A percentile compares a stretch with the other conserved stretches of the same genome.
phyloP scores from a whole-genome alignment of 345 rosid species.

The Eucalyptus melliodora region DNA sequence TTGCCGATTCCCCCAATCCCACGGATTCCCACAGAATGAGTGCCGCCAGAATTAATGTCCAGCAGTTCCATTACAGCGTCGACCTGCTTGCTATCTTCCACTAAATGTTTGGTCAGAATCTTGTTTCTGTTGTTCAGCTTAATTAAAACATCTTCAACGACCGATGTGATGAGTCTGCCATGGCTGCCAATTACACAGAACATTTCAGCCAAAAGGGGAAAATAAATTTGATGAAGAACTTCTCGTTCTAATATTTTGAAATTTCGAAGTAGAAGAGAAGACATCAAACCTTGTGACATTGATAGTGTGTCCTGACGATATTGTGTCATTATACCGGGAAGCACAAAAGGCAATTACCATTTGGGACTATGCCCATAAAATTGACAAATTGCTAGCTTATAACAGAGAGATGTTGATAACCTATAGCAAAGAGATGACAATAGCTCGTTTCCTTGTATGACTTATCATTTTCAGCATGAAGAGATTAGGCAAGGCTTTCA shows the following conservation, averaged over 20 bases:
- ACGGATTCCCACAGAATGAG: neutral
- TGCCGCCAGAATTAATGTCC: neutral
- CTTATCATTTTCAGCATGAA: neutral
- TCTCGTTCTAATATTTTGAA: neutral
- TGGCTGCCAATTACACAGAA: neutral
- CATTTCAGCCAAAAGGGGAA: neutral
- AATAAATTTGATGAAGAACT: neutral
- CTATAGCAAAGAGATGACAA: neutral
- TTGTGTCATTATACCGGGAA: neutral
- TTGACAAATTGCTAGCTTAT: neutral
- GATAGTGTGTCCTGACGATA: neutral
- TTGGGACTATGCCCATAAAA: neutral
- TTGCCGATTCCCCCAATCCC: conserved; percentile 6
- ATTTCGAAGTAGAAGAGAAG: neutral
- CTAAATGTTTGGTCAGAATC: neutral
- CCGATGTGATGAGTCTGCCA: neutral
- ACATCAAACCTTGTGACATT: neutral
- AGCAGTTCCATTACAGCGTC: neutral
- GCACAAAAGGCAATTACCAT: neutral
- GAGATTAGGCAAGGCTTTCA: neutral
- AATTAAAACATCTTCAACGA: neutral
- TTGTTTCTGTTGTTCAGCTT: neutral
- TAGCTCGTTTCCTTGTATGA: neutral
- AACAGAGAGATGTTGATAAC: neutral
- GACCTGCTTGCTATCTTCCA: neutral